Evolutionary conservation across 2,329 filamentous ascomycete species (phyloP).

Genomic region (Metarhizium sp.): DNA sequence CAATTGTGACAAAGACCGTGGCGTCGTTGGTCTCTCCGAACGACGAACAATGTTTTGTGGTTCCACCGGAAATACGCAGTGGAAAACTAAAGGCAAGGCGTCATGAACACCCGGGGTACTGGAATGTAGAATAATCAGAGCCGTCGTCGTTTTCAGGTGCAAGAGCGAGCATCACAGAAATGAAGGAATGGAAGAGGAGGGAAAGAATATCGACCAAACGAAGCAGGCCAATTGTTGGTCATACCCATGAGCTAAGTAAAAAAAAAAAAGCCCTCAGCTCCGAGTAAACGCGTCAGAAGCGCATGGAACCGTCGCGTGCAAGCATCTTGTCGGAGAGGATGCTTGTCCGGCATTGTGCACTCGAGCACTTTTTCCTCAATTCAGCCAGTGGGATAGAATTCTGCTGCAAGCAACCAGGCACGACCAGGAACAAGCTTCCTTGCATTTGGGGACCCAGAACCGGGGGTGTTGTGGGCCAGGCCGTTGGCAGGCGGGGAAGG

Average conservation of each 20-base stretch:
- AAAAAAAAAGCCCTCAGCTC: not conserved
- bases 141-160: not conserved
- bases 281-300: not conserved
- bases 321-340: not conserved
- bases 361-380: not conserved
- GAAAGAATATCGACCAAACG: not conserved
- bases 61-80: not conserved
- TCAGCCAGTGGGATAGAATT: not conserved
- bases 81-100: not conserved
- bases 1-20: not conserved
- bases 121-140: constrained; percentile 1
- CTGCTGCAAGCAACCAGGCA: not conserved
- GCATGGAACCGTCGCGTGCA: constrained; percentile 2
- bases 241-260: not conserved
- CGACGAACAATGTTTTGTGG: not conserved
- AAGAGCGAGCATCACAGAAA: not conserved
- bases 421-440: constrained; percentile 3
- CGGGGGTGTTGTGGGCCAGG: not conserved
- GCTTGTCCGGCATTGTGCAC: not conserved
- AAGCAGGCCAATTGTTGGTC: not conserved
- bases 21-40: not conserved
- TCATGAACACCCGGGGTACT: not conserved
- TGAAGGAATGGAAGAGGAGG: not conserved
- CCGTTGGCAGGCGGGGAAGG: not conserved
- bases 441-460: not conserved